Evolutionary conservation across 139 green algal genomes (phyloP), one percentile per base, ranked within the genome.

Genomic region (Volvox africanus): DNA sequence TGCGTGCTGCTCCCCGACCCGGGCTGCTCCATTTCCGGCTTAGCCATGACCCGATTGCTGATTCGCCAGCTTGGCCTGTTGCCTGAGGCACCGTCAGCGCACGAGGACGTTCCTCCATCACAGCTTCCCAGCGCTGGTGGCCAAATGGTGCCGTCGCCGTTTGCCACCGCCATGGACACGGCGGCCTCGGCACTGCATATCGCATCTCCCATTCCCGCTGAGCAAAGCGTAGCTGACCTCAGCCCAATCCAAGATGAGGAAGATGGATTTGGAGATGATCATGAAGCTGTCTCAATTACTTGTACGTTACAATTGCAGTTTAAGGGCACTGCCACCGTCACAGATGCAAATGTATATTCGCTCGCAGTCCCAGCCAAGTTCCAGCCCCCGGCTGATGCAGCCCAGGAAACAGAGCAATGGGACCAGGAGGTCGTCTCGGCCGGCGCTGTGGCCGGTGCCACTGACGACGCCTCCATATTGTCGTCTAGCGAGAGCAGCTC

Each of bases 41-140:
- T 86, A 24, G 18, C 12, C 17, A 86, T 86, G 80, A 86, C 80
- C 0, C 80, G 80, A 2, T 16, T 28, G 13, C 80, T 86, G 1
- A 86, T 86, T 30, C 80, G 80, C 28, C 50, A n/a, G 55, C 55
- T 86, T 22, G 80, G 80, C 12, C 80, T 86, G 26, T 2, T 73
- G 5, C 80, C 80, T 44, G 44, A 86, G 9, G 21, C 28, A n/a
- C 80, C 21, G 50, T 13, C 0, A 28, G 50, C 80, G 18, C 26
- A 33, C 20, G 11, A 69, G 11, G n/a, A 61, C 77, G 32, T 20
- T 62, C 16, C 20, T 28, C 5, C 77, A 28, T 6, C 33, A 36
- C 21, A 35, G 77, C 26, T 36, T 32, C 30, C 77, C 76, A 61
- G 33, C 32, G 76, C 30, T 30, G 76, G 32, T 32, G 76, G 33